Conservation (phyloP, 805 yeast species). For the Monosporozyma yasuniensis region DNA sequence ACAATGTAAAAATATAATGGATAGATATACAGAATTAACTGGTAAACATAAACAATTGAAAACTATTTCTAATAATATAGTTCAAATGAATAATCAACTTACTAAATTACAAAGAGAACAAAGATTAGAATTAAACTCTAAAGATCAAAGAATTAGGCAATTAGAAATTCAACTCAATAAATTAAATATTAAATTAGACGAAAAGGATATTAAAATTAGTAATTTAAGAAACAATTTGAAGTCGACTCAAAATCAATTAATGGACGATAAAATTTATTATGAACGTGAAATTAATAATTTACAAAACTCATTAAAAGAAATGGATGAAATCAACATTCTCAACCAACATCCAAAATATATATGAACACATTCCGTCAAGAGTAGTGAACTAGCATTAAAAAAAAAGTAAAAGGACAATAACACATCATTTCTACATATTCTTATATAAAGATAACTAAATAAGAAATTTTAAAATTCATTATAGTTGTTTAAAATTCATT, state of each 20-base stretch:
- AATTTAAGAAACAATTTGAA: not conserved
- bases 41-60: constrained; percentile 27
- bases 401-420: not conserved
- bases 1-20: constrained; percentile 29
- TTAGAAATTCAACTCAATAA: not conserved
- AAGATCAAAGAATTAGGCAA: constrained; percentile 24
- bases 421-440: not conserved
- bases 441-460: too few species aligned
- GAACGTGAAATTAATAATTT: not conserved
- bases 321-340: not conserved
- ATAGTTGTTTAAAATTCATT: not conserved
- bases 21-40: constrained; percentile 28
- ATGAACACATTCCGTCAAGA: too few species aligned
- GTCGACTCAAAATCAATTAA: not conserved
- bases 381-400: not conserved
- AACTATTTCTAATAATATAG: constrained; percentile 1
- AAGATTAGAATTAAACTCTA: constrained; percentile 13
- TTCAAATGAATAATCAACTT: constrained; percentile 10
- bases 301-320: not conserved
- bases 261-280: not conserved
- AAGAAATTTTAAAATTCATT: too few species aligned
- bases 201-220: not conserved
- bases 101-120: constrained; percentile 22
- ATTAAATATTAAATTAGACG: not conserved
- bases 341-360: not conserved